Base-by-base conservation (phyloP, 2,329 filamentous ascomycete genomes). In the Exutisphaerella laricina region DNA sequence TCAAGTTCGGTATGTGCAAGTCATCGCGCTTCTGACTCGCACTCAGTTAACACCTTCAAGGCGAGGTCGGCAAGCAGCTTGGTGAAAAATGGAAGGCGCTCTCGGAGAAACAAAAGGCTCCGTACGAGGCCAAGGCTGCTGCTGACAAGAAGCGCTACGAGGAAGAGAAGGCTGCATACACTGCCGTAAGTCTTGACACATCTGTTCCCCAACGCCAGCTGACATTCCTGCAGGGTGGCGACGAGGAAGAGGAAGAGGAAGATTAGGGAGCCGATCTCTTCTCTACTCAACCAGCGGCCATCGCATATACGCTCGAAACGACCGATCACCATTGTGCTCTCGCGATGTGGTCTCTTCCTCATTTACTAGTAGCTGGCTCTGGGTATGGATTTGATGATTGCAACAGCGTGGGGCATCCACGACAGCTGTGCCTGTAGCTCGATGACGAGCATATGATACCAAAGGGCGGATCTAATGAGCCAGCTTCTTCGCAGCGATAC, bases 71-170 rank as follows among this genome's bases (percentile, higher is more conserved):
- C 74, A 97, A 97, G 80, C 78, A 92, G 63, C 88, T 98, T 49
- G 92, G 92, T 71, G 89, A 96, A 80, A 85, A 85, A 75, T 98
- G 92, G 92, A 98, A 98, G 88, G 85, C 83, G 48, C 78, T 98
- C 55, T 86, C 79, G 70, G 88, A 95, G 58, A 88, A 92, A 78
- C 87, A 97, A 70, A 88, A 90, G 61, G 73, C 77, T 52, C 92
- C 92, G 8, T 98, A 97, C 64, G 90, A 97, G 73, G 85, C 87
- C 67, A 97, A 97, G 84, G 92, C 92, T 65, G 87, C 85, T 39
- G 77, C 84, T 54, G 92, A 98, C 74, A 98, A 97, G 87, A 95
- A 97, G 84, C 84, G 92, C 51, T 98, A 97, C 67, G 90, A 97
- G 70, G 87, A 95, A 58, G 88, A 97, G 80, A 98, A 98, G 80